Base-by-base conservation (phyloP, 164 flowering plant genomes). In the Cinnamomum chago region DNA sequence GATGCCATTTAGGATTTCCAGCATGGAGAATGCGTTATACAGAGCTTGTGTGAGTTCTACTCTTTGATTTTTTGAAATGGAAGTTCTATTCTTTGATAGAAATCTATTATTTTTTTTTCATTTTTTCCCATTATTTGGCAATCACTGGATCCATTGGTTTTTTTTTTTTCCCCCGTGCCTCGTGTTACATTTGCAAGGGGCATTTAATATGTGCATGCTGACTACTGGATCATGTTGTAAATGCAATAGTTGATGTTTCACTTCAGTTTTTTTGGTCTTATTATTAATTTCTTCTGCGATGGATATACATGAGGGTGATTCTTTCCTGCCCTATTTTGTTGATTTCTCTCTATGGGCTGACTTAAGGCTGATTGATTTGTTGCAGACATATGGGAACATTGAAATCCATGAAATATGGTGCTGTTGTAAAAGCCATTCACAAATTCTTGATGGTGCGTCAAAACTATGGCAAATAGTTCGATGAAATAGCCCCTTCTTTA, bases 1-100 rank as follows among this genome's bases (percentile, higher is more conserved):
- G 97, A 82, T 89, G 97, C 81, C 97, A 94, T 80, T 80, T 88
- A 27, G 99, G 99, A 35, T 96, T 91, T 80, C 97, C 98, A 67
- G 85, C 97, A 7, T 96, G 99, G 97, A 88, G 97, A 80, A 73
- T 90, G 67, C 84, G 89, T 50, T 93, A 93, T 79, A 90, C 99
- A 14, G 99, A 93, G 90, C 90, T 95, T 64, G 85, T 91, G 99
- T 93, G 64, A 89, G 97, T 85, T 30, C 17, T 65, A 20, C 17
- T 74, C 28, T 40, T 67, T 72, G 12, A 14, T 12, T 66, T 22
- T 64, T 22, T 23, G 28, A 20, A 23, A 22, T 64, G 14, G 2
- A 3, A 66, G 27, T 11, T 27, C 7, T 27, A 30, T 27, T 4
- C 20, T 66, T 20, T 66, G 24, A 15, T 35, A 18, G 14, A 40